Evolutionary conservation across 352 stramenopile genomes (phyloP), one percentile per base, ranked within the genome.

Genomic region (Globisporangium nunn): DNA sequence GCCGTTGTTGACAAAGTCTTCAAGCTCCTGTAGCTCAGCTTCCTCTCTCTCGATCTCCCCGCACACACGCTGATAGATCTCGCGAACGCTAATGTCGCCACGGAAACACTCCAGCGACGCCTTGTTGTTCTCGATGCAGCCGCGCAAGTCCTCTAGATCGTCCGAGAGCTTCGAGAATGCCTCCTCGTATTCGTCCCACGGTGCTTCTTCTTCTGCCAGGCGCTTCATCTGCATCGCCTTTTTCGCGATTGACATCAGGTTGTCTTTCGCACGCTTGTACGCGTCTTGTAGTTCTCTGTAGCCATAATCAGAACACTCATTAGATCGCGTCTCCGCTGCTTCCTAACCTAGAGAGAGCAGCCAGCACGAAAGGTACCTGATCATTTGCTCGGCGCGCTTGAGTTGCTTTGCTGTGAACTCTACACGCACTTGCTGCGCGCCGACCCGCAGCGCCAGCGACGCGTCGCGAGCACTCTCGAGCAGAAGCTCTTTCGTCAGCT

Each of bases 71-170:
- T 88, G 66, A 46, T 91, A 95, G 46, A 90, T 68, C 28, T 87
- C 81, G 17, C 78, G 78, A 39, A 95, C 74, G 48, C 66, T 85
- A 40, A 71, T 73, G 57, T 95, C 85, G 4, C 83, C 85, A 6
- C 81, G 79, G 60, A 95, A 95, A 39, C 81, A 88, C 30, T 90
- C 81, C 8, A 93, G 52, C 12, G 80, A 78, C 37, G 77, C 79
- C 58, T 85, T 82, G 72, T 93, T 93, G 65, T 91, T 95, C 63
- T 91, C 83, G 55, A 95, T 93, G 17, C 74, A 74, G 15, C 78
- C 85, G 11, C 71, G 74, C 15, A 95, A 60, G 39, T 89, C 83
- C 41, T 93, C 81, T 14, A 92, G 57, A 63, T 93, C 81, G 45
- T 95, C 81, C 14, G 83, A 78, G 28, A 91, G 61, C 28, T 67